Evolutionary conservation across 192 early-diverging fungal species (phyloP), one percentile per base, ranked within the genome.

Genomic region (Backusella westeae): DNA sequence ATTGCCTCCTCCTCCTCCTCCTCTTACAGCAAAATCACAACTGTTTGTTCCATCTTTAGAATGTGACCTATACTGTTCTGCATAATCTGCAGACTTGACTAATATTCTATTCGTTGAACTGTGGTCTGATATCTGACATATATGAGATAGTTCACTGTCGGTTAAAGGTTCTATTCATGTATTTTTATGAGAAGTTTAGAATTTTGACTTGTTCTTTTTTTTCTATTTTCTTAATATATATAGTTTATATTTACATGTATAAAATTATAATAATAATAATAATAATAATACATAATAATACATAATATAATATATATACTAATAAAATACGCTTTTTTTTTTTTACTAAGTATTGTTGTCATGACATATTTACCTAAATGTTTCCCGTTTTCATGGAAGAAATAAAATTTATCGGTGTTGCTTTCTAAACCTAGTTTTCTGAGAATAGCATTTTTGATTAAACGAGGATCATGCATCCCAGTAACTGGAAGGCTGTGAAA

Each of bases 401-500:
- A 80, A 34, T 26, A 36, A 49, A 77, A 80, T 56, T 59, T 63
- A 63, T 80, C 79, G 46, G 38, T 46, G 34, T 75, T 75, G 14
- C 71, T 46, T 69, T 76, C 66, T 15, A 80, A 42, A 34, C 75
- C 67, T 44, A 80, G 32, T 41, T 77, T 75, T 42, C 59, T 71
- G 21, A 80, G 70, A 36, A 80, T 80, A 36, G 38, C 65, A 46
- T 66, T 29, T 34, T 74, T 75, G 56, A 80, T 73, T 32, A 46
- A 19, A 17, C 49, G 34, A 38, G 69, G 4, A 69, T 80, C 79
- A 41, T 69, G 36, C 17, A 76, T 75, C 12, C 68, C 79, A 36
- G 79, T 76, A 53, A 80, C 79, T 4, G 68, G 59, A 19, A 80
- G 35, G 26, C 74, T 76, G 67, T 71, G 75, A 59, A 75, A 80